Evolutionary conservation across 345 rosid species (phyloP), one percentile per base, ranked within the genome.

Genomic region (Leavenworthia alabamica): DNA sequence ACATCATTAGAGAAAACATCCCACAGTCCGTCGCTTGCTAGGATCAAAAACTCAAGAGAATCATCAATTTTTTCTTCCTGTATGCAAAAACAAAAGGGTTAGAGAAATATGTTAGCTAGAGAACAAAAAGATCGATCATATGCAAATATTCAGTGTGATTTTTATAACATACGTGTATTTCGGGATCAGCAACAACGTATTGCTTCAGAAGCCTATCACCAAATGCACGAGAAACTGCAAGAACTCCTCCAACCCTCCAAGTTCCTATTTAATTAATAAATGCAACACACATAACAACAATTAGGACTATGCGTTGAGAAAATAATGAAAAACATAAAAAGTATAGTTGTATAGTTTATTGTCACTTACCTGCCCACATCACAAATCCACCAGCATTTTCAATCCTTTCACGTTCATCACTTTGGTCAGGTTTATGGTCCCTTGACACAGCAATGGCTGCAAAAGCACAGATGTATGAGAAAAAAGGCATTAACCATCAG

Each of bases 341-440:
- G 8, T 36, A 23, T 15, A 16, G n/a, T 32, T 6, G 1, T 43
- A 39, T 3, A 41, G 37, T 20, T 51, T 23, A 8, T 6, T 22
- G 64, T 64, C 24, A 82, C 89, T 13, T 19, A 82, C 99, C 99
- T 71, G 99, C 99, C 99, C 99, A 93, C 94, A 89, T 89, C 36
- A 93, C 97, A 75, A 93, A 89, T 24, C 99, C 99, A 68, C 99
- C 99, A 20, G 99, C 99, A 75, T 85, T 82, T 78, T 93, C 99
- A 56, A 93, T 93, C 46, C 99, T 79, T 69, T 85, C 96, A 52
- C 99, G 86, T 73, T 93, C 99, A 78, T 93, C 99, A 73, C 78
- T 82, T 72, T 84, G 96, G 78, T 93, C 96, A 2, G 99, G 99
- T 71, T 87, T 93, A 77, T 93, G 99, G 70, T 93, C 99, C 54